Evolutionary conservation across 139 green algal genomes (phyloP).

Genomic region (Chlorokybus atmophyticus): DNA sequence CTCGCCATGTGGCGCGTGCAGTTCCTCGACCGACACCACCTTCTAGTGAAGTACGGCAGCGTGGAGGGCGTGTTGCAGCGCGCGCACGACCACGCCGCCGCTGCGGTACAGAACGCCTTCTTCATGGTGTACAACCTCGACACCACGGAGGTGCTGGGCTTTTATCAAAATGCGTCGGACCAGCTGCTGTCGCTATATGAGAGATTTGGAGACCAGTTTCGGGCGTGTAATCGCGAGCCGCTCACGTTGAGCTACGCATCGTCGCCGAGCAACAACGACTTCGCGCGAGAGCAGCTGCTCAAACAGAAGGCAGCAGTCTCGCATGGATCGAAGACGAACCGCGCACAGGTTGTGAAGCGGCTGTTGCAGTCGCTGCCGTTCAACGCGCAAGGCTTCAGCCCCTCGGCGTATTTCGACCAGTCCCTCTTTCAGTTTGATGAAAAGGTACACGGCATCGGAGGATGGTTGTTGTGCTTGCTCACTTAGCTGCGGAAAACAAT

Average conservation of each 20-base stretch:
- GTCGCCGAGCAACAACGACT: slow-evolving; percentile 16
- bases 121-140: slow-evolving; percentile 30
- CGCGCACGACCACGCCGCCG: neutral
- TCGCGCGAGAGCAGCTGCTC: slow-evolving; percentile 11
- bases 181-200: too few species aligned
- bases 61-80: slow-evolving; percentile 10
- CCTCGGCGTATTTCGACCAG: slow-evolving; percentile 29
- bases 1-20: slow-evolving; percentile 31
- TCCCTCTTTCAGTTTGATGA: slow-evolving; percentile 34
- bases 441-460: slow-evolving; percentile 10
- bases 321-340: too few species aligned
- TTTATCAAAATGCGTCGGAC: too few species aligned
- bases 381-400: slow-evolving; percentile 17
- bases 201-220: slow-evolving; percentile 26
- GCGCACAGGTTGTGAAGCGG: slow-evolving; percentile 24
- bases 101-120: slow-evolving; percentile 16
- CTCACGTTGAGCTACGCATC: slow-evolving; percentile 5
- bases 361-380: slow-evolving; percentile 21
- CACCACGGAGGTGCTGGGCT: slow-evolving; percentile 18
- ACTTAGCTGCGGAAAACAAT: neutral
- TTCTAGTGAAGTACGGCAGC: slow-evolving; percentile 34
- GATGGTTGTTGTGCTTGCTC: neutral
- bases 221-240: neutral
- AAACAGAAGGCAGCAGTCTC: slow-evolving; percentile 33
- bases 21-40: slow-evolving; percentile 27